These are phyloP conservation scores for Colletotrichum kahawae DNA, from an alignment of 2,329 filamentous ascomycete genomes.

Conservation along the genomic window DNA sequence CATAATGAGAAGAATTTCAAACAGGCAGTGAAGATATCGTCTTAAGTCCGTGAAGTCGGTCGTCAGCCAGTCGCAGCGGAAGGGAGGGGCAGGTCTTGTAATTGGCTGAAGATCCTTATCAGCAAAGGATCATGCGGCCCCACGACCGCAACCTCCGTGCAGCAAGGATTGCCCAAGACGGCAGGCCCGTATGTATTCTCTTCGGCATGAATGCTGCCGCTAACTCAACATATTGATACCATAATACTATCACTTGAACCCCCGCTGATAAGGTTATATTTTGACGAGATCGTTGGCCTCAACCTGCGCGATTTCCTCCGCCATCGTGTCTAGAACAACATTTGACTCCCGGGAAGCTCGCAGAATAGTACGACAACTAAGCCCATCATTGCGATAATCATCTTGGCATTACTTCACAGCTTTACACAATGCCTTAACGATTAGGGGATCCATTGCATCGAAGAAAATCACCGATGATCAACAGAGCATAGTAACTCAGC, in stretches of 20 bases:
- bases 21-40: fast-evolving
- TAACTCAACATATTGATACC: not conserved
- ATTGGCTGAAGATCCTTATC: not conserved
- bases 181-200: not conserved
- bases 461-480: not conserved
- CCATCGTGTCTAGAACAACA: not conserved
- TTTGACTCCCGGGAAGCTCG: not conserved
- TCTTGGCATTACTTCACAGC: not conserved
- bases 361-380: not conserved
- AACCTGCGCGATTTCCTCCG: not conserved
- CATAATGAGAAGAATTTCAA: not conserved
- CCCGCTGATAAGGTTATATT: not conserved
- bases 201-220: not conserved
- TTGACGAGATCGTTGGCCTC: not conserved
- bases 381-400: not conserved
- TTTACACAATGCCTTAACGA: not conserved
- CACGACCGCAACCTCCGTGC: not conserved
- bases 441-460: not conserved
- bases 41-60: not conserved
- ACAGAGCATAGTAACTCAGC: not conserved
- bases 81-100: not conserved
- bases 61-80: not conserved
- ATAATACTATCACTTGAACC: not conserved
- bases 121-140: not conserved
- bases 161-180: not conserved